Conservation (phyloP, 257 asterid species). For the Verbascum thapsus region DNA sequence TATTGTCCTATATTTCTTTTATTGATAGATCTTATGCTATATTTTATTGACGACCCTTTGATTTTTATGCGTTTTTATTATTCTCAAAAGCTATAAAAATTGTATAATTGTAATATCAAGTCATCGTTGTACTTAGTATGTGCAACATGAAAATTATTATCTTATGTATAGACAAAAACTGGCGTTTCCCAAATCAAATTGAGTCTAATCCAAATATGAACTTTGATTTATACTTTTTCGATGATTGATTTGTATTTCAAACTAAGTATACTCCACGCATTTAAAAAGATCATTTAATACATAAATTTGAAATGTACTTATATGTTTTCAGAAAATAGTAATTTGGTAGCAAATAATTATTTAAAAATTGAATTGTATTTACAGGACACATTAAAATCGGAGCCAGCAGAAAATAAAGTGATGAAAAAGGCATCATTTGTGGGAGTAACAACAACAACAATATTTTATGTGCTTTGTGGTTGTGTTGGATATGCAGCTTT, state of each 20-base stretch:
- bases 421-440: constrained; percentile 57
- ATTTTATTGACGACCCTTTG: neutral
- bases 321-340: no score
- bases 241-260: no score
- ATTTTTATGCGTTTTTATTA: neutral
- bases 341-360: no score
- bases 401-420: constrained; percentile 53
- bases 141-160: neutral
- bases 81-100: neutral
- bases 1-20: neutral
- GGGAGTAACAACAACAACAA: constrained; percentile 49
- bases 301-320: no score
- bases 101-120: neutral
- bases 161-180: neutral
- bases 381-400: constrained; percentile 56
- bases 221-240: no score
- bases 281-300: no score
- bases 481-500: constrained; percentile 60
- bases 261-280: no score
- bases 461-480: constrained; percentile 55
- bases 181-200: no score
- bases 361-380: no score
- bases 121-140: neutral
- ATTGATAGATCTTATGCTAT: neutral
- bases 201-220: no score